Evolutionary conservation across 2,329 filamentous ascomycete species (phyloP).

Genomic region (Penicillium frequentans): DNA sequence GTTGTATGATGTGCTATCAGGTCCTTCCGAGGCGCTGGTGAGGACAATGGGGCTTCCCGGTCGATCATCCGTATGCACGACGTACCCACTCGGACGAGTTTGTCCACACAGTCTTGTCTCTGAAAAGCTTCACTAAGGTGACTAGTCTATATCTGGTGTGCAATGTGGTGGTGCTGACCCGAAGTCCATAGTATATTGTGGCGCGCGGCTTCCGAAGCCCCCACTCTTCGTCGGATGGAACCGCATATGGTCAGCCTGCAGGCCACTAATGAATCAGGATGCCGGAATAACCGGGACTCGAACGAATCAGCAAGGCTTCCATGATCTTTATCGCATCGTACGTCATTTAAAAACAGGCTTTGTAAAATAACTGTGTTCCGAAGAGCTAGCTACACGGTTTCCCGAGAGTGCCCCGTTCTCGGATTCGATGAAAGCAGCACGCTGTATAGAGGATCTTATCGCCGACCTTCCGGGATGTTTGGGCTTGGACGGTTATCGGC

Average conservation of each 20-base stretch:
- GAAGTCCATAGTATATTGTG: not conserved
- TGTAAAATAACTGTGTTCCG: not conserved
- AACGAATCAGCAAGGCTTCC: not conserved
- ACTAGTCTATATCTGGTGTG: not conserved
- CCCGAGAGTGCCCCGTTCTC: not conserved
- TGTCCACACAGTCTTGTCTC: not conserved
- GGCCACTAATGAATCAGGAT: not conserved
- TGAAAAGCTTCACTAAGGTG: not conserved
- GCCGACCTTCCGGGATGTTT: too few relatives aligned
- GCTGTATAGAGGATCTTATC: too few relatives aligned
- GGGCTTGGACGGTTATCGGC: too few relatives aligned
- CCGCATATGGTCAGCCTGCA: not conserved
- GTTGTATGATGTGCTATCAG: not conserved
- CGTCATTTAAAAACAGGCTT: not conserved
- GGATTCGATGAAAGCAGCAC: not conserved
- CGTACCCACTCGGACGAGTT: not conserved
- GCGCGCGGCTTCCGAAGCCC: not conserved
- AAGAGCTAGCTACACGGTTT: not conserved
- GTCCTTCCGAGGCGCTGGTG: not conserved
- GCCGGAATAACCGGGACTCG: not conserved
- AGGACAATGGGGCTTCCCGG: not conserved
- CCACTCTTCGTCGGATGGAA: not conserved
- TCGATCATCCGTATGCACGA: not conserved
- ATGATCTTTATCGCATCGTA: not conserved
- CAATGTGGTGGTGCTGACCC: not conserved